phyloP scores from a whole-genome alignment of 208 protist species.

The Hexamita inflata region DNA sequence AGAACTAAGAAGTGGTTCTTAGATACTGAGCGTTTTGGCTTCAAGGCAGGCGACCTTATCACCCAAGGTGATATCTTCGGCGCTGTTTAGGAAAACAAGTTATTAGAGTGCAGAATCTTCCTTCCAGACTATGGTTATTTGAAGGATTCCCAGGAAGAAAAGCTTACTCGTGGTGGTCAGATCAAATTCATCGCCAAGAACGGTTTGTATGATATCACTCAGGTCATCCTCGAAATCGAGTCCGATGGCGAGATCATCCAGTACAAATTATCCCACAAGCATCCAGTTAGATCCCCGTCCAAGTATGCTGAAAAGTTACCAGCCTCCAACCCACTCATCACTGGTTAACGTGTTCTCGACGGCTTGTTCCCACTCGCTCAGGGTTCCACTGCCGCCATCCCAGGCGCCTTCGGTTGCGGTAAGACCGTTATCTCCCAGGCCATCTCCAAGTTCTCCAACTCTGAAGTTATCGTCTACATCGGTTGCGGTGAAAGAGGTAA shows the following conservation, averaged over 20 bases:
- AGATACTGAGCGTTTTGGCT: constrained; percentile 56
- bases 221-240: constrained; percentile 66
- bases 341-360: constrained; percentile 81
- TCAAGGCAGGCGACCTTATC: constrained; percentile 76
- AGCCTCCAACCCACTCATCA: constrained; percentile 65
- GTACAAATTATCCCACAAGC: constrained; percentile 80
- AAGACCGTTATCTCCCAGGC: constrained; percentile 99
- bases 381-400: constrained; percentile 97
- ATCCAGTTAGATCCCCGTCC: constrained; percentile 70
- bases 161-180: constrained; percentile 50
- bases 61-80: constrained; percentile 87
- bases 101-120: constrained; percentile 89
- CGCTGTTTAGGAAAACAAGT: constrained; percentile 77
- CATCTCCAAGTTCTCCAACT: constrained; percentile 99
- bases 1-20: constrained; percentile 72
- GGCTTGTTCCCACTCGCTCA: constrained; percentile 59
- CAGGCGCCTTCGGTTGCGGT: constrained; percentile 94
- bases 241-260: constrained; percentile 56
- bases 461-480: constrained; percentile 98
- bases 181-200: constrained; percentile 70
- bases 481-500: constrained; percentile 98
- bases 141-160: not conserved
- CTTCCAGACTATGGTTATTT: constrained; percentile 58
- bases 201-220: constrained; percentile 75
- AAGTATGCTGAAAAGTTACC: constrained; percentile 78